Conservation (phyloP, 495 filamentous ascomycete genomes). For the Viridothelium virens region DNA sequence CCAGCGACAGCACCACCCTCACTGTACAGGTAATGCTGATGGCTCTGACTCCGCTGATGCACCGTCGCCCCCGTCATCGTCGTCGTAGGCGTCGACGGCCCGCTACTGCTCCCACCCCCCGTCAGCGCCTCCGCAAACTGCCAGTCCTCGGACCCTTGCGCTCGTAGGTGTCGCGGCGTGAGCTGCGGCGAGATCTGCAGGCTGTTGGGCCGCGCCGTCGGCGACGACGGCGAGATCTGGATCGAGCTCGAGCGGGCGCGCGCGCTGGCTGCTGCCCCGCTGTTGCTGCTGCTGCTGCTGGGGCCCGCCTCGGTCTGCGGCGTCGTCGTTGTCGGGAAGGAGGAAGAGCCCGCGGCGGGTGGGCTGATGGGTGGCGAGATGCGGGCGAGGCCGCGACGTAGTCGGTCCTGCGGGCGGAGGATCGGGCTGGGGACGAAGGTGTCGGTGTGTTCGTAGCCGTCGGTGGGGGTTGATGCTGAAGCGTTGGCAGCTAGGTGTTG, state of each 20-base stretch:
- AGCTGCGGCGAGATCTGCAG: slow-evolving; percentile 9
- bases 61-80: slow-evolving; percentile 7
- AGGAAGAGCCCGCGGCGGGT: background rate
- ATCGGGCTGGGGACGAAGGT: slow-evolving; percentile 11
- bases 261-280: slow-evolving; percentile 12
- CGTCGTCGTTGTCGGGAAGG: too few species aligned
- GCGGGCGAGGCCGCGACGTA: slow-evolving; percentile 22
- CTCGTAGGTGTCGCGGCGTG: slow-evolving; percentile 19
- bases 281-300: too few species aligned
- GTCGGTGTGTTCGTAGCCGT: slow-evolving; percentile 17
- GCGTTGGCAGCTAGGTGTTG: slow-evolving; percentile 21
- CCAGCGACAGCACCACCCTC: slow-evolving; percentile 16
- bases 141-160: slow-evolving; percentile 29
- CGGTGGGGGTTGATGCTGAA: slow-evolving; percentile 1
- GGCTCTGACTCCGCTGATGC: slow-evolving; percentile 5
- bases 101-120: slow-evolving; percentile 15
- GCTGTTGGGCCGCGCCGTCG: slow-evolving; percentile 21
- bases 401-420: slow-evolving; percentile 12
- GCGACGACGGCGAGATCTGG: slow-evolving; percentile 28
- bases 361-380: slow-evolving; percentile 26
- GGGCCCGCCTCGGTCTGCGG: too few species aligned
- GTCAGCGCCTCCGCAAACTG: slow-evolving; percentile 30
- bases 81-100: slow-evolving; percentile 25
- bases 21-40: slow-evolving; percentile 19
- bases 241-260: slow-evolving; percentile 35